A percentile compares a stretch with the other conserved stretches of the same genome.
These are phyloP conservation scores for Microcera coccophila DNA, from an alignment of 2,329 filamentous ascomycete species.

Conservation along the genomic window DNA sequence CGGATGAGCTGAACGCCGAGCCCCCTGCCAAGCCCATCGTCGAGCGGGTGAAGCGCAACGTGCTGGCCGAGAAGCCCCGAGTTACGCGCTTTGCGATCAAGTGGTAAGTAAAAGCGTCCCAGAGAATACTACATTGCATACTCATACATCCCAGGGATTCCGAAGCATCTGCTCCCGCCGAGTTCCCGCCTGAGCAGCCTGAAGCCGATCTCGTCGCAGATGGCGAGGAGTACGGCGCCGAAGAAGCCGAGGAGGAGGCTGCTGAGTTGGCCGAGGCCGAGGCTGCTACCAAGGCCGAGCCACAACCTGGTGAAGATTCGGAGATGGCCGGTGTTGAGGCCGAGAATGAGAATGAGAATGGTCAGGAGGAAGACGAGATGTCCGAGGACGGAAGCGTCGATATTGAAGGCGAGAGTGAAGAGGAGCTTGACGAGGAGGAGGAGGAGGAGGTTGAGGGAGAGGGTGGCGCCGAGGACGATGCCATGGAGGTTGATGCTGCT, in stretches of 20 bases:
- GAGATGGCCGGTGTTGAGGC: slow-evolving; percentile 72
- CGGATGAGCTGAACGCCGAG: slow-evolving; percentile 81
- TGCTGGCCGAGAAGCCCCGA: slow-evolving; percentile 93
- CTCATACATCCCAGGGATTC: slow-evolving; percentile 66
- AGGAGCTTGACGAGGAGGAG: slow-evolving; percentile 59
- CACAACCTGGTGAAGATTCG: slow-evolving; percentile 57
- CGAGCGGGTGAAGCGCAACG: slow-evolving; percentile 86
- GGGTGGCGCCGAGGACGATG: slow-evolving; percentile 36
- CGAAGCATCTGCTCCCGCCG: slow-evolving; percentile 91
- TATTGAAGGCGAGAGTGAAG: slow-evolving; percentile 72
- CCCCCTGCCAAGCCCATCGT: slow-evolving; percentile 89
- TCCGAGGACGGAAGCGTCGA: slow-evolving; percentile 76
- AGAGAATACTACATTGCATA: not conserved
- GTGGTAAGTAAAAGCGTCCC: slow-evolving; percentile 60
- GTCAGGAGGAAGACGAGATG: slow-evolving; percentile 60
- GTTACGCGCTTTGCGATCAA: slow-evolving; percentile 98
- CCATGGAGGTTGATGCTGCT: slow-evolving; percentile 48
- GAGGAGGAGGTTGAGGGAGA: slow-evolving; percentile 35
- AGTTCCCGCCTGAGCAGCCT: slow-evolving; percentile 95
- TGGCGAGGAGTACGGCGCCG: slow-evolving; percentile 85
- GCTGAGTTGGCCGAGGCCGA: slow-evolving; percentile 51
- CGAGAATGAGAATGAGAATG: slow-evolving; percentile 34
- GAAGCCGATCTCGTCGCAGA: slow-evolving; percentile 85
- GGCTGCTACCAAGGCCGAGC: slow-evolving; percentile 42
- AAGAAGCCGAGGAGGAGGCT: slow-evolving; percentile 75